Evolutionary conservation across 495 filamentous ascomycete species (phyloP), one percentile per base, ranked within the genome.

Genomic region (Thermochaetoides thermophila): DNA sequence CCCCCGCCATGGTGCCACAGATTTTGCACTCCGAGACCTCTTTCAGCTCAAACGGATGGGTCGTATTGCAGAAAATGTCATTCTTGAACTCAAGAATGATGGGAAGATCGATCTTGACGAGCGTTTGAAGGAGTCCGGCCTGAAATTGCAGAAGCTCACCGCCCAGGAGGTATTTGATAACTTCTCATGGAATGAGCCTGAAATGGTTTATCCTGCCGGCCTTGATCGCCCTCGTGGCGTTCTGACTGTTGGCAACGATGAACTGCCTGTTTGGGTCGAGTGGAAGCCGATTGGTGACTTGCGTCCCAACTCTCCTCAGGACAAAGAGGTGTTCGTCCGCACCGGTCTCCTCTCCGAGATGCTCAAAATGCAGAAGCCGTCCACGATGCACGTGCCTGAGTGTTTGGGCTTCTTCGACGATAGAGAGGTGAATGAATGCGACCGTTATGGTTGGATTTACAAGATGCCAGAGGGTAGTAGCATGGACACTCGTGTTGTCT

Each of bases 331-430:
- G 1, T 27, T 32, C 3, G 31, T 53, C 0, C 49, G 52, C 7
- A 55, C 52, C 4, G 27, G 45, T 0, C 47, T 46, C 0, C 31
- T 55, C 9, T 49, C 52, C 11, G 40, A 55, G 37, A 53, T 55
- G 52, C 34, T 55, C 19, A 38, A 36, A 7, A 35, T 50, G 7
- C 44, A 40, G 13, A 55, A 55, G 12, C 52, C 52, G 0, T 34
- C 27, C 2, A 35, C 44, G 1, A 34, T 55, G 0, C 27, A 40
- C 29, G 39, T 35, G 9, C 52, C 52, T 8, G 35, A 44, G 1
- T 55, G 52, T 7, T 17, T 55, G 14, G 52, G 46, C 14, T 53
- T 31, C 34, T 53, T 50, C 16, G 49, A 55, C 39, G 52, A 48
- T 20, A 37, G 52, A 1, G 42, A 46, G 1, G 25, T 37, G 0